Evolutionary conservation across 2,329 filamentous ascomycete genomes (phyloP), one percentile per base, ranked within the genome.

Genomic region (Xylariaceae sp.): DNA sequence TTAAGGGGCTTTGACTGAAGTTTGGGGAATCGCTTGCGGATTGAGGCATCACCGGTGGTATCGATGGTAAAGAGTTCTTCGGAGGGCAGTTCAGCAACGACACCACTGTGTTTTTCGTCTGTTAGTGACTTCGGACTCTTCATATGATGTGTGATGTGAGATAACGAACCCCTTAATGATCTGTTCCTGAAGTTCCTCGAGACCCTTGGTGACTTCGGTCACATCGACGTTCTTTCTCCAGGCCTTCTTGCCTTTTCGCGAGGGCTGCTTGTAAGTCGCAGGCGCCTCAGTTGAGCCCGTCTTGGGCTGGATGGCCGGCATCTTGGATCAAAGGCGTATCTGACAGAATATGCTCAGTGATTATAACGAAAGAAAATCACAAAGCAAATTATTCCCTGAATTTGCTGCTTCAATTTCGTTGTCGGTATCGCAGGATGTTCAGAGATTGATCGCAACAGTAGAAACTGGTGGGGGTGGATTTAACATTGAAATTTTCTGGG

Each of bases 181-280:
- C 78, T 97, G 89, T 60, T 95, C 88, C 69, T 94, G 91, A 66
- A 95, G 79, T 70, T 89, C 82, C 64, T 92, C 88, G 39, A 99
- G 83, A 62, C 94, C 94, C 56, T 88, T 78, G 69, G 93, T 83
- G 30, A 99, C 84, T 63, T 96, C 88, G 34, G 90, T 88, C 63
- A 97, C 84, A 76, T 99, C 91, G 74, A 99, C 91, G 77, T 99
- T 96, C 75, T 97, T 99, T 72, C 94, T 85, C 94, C 94, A 99
- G 37, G 94, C 93, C 78, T 96, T 97, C 77, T 97, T 97, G 69
- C 95, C 94, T 74, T 99, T 99, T 72, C 94, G 84, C 4, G 93
- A 97, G 30, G 92, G 85, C 75, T 99, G 94, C 64, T 85, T 92
- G 76, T 88, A 86, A 66, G 95, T 90, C 64, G 87, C 85, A 9